Conservation (phyloP, 768 basidiomycete species). For the Asterophora lycoperdoides region DNA sequence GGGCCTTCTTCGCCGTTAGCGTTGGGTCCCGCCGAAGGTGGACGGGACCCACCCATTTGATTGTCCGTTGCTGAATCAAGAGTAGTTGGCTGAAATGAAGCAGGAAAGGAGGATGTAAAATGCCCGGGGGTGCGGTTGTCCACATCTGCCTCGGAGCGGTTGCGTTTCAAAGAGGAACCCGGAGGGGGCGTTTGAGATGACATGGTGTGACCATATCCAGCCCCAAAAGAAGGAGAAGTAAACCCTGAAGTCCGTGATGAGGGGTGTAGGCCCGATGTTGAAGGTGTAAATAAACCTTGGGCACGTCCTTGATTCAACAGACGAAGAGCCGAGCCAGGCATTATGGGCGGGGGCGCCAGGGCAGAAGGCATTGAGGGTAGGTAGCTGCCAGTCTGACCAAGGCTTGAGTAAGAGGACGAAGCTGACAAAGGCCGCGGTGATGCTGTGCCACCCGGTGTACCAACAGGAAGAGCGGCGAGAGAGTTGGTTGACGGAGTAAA, state of each 20-base stretch:
- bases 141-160: conserved; percentile 65
- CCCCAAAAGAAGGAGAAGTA: conserved; percentile 47
- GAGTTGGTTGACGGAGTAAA: conserved; percentile 77
- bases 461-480: conserved; percentile 61
- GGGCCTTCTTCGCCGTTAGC: conserved; percentile 57
- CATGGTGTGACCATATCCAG: conserved; percentile 47
- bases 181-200: conserved; percentile 51
- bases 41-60: conserved; percentile 43
- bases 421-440: conserved; percentile 66
- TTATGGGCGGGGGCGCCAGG: conserved; percentile 78
- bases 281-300: conserved; percentile 82
- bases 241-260: conserved; percentile 45
- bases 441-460: conserved; percentile 40
- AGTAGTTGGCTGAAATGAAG: conserved; percentile 20
- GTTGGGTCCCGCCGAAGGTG: conserved; percentile 46
- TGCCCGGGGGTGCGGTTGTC: conserved; percentile 27
- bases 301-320: conserved; percentile 82
- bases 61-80: conserved; percentile 37
- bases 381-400: conserved; percentile 44
- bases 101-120: conserved; percentile 16
- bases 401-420: conserved; percentile 60
- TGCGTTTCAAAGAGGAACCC: conserved; percentile 48
- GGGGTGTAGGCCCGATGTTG: conserved; percentile 54
- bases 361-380: conserved; percentile 42
- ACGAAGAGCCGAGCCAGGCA: conserved; percentile 83